Evolutionary conservation across 2,329 filamentous ascomycete species (phyloP).

Genomic region (Fonsecaea pedrosoi): DNA sequence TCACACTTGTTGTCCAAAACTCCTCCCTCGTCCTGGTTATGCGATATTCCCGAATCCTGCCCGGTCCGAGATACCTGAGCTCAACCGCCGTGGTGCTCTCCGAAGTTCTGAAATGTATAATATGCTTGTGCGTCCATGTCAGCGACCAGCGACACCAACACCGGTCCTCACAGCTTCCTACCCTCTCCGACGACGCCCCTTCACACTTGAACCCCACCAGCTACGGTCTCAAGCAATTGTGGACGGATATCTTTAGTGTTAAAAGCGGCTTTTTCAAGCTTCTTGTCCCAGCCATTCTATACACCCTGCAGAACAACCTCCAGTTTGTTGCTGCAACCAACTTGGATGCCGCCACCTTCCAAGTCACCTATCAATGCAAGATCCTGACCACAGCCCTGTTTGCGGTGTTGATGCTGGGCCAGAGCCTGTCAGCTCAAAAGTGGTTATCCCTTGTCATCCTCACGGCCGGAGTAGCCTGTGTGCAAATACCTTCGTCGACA

Average conservation of each 20-base stretch:
- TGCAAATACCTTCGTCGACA: conserved; percentile 74
- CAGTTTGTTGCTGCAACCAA: conserved; percentile 93
- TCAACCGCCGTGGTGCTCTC: conserved; percentile 94
- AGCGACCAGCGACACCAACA: conserved; percentile 63
- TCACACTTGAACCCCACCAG: conserved; percentile 52
- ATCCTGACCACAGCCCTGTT: conserved; percentile 90
- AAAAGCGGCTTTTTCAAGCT: conserved; percentile 84
- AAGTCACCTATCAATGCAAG: conserved; percentile 92
- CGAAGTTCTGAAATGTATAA: conserved; percentile 86
- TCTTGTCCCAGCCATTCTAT: conserved; percentile 83
- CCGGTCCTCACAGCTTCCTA: conserved; percentile 23
- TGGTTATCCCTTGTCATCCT: conserved; percentile 84
- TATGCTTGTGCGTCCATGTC: conserved; percentile 83
- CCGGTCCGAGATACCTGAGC: conserved; percentile 87
- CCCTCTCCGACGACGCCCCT: conserved; percentile 36
- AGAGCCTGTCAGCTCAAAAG: conserved; percentile 72
- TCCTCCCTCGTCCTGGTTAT: conserved; percentile 49
- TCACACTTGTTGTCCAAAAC: conserved; percentile 38
- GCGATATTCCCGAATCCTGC: conserved; percentile 94
- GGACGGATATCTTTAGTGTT: conserved; percentile 79
- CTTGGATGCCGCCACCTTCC: conserved; percentile 88
- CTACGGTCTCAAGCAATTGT: conserved; percentile 79
- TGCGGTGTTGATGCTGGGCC: conserved; percentile 76
- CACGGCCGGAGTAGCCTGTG: conserved; percentile 79
- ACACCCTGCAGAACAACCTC: conserved; percentile 87